Evolutionary conservation across 192 early-diverging fungal species (phyloP), one percentile per base, ranked within the genome.

Genomic region (Coemansia sp.): DNA sequence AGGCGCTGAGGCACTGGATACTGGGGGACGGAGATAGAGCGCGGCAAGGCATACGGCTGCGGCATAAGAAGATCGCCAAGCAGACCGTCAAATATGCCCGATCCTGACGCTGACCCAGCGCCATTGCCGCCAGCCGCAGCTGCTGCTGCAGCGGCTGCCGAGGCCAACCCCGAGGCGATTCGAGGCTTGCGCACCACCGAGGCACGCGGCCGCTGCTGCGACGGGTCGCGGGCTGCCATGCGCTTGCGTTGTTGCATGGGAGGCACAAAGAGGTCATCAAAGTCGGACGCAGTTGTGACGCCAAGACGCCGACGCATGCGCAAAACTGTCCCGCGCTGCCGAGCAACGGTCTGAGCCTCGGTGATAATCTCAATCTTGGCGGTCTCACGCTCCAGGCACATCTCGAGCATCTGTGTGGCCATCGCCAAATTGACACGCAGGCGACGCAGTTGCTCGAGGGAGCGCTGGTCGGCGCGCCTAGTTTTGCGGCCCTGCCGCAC

Each of bases 401-500:
- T 87, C 60, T 96, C 95, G 18, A 97, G 73, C 38, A 99, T 63
- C 70, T 88, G 85, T 46, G 90, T 85, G 0, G 91, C 95, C 29
- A 73, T 81, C 34, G 90, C 87, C 88, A 99, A 86, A 65, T 97
- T 93, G 64, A 85, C 27, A 15, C 53, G 53, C 58, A 99, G 73
- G 65, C 89, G 89, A 22, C 90, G 87, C 31, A 98, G 86, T 65
- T 95, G 92, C 62, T 98, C 95, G 34, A 97, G 72, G 3, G 93
- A 92, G 57, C 91, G 90, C 50, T 90, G 87, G 70, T 99, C 97
- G 7, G 90, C 89, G 13, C 94, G 90, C 50, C 95, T 77, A 3
- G 94, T 94, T 72, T 96, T 97, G 39, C 96, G 91, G 27, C 94
- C 76, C 24, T 89, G 87, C 69, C 93, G 93, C 63, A 95, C 89